phyloP scores from a whole-genome alignment of 2,329 filamentous ascomycete species.

The Neofusicoccum ribis region DNA sequence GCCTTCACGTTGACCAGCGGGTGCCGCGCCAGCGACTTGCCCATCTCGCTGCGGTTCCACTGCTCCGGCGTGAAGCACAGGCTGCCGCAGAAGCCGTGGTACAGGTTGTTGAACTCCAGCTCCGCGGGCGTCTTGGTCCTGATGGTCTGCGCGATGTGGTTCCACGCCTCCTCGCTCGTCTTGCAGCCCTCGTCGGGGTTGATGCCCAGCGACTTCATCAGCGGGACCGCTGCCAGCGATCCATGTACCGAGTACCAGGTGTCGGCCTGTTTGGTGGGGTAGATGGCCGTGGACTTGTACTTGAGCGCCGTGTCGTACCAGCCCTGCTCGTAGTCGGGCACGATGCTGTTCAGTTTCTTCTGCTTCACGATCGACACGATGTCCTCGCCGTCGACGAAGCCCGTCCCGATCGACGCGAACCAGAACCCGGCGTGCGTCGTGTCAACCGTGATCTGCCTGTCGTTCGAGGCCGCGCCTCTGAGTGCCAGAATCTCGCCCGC shows the following conservation, averaged over 20 bases:
- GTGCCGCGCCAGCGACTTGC: constrained; percentile 43
- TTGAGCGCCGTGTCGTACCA: constrained; percentile 39
- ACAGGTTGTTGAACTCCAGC: constrained; percentile 45
- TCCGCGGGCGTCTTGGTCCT: constrained; percentile 40
- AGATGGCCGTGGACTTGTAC: constrained; percentile 36
- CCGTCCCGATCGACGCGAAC: constrained; percentile 43
- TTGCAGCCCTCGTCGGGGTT: constrained; percentile 33
- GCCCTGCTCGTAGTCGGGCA: constrained; percentile 43
- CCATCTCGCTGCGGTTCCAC: constrained; percentile 48
- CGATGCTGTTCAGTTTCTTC: constrained; percentile 31
- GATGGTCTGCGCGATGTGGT: constrained; percentile 10
- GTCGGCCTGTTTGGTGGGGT: constrained; percentile 48
- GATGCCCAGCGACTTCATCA: constrained; percentile 50
- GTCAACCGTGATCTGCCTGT: constrained; percentile 43
- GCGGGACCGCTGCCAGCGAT: constrained; percentile 46
- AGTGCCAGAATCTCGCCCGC: constrained; percentile 41
- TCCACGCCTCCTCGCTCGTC: constrained; percentile 27
- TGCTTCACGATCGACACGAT: constrained; percentile 31
- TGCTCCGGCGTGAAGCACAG: constrained; percentile 47
- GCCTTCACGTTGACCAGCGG: constrained; percentile 43
- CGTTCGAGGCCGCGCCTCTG: constrained; percentile 24
- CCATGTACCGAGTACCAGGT: constrained; percentile 56
- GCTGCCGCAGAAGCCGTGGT: constrained; percentile 46
- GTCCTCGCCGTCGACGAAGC: constrained; percentile 41
- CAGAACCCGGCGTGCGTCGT: constrained; percentile 51